Percentiles rank a stretch among this genome's conserved stretches.
Evolutionary conservation across 345 rosid species (phyloP).

Genomic region (Eucalyptus marginata): DNA sequence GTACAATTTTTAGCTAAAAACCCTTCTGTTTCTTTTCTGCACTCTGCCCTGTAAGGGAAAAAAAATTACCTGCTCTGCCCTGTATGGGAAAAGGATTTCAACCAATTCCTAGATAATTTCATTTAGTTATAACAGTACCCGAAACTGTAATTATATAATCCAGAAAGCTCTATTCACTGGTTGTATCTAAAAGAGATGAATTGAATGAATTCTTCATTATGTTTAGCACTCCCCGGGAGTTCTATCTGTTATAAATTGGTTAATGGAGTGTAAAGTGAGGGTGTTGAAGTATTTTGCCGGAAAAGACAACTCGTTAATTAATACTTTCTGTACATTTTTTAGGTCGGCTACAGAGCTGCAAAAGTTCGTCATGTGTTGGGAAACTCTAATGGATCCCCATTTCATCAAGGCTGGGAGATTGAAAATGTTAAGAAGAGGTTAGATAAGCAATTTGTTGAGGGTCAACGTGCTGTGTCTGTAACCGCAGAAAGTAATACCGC

Average conservation of each 20-base stretch:
- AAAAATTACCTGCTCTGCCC: too few relatives aligned
- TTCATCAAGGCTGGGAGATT: fast-evolving
- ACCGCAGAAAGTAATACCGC: background rate
- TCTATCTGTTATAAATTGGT: background rate
- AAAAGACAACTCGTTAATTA: background rate
- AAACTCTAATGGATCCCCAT: fast-evolving
- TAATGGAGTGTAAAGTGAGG: background rate
- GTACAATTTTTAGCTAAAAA: background rate
- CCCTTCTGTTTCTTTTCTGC: background rate
- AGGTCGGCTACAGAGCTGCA: background rate
- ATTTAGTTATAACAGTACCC: background rate
- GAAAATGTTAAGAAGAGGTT: fast-evolving
- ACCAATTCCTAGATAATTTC: background rate
- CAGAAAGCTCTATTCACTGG: fast-evolving
- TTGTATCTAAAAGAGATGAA: background rate
- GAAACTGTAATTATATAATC: background rate
- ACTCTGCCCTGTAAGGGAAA: background rate
- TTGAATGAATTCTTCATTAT: background rate
- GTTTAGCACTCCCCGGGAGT: background rate
- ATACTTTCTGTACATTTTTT: background rate
- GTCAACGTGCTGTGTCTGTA: background rate
- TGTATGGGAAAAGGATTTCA: background rate
- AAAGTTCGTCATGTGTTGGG: fast-evolving
- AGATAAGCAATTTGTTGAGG: background rate
- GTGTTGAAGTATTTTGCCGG: background rate